Evolutionary conservation across 192 early-diverging fungal genomes (phyloP), one percentile per base, ranked within the genome.

Genomic region (Obelidium mucronatum): DNA sequence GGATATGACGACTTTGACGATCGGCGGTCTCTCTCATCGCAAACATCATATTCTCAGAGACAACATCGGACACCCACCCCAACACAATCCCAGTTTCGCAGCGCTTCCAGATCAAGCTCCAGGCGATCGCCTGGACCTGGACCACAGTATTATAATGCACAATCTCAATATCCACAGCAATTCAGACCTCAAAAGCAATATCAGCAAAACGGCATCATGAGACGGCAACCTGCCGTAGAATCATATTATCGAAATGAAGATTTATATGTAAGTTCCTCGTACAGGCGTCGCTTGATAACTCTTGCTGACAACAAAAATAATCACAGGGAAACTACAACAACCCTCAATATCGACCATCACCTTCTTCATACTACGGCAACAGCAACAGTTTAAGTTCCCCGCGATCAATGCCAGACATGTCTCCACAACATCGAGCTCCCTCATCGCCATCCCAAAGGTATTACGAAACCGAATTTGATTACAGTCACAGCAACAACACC

Each of bases 1-100:
- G 48, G 11, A 51, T 22, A 51, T 51, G 24, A 65, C 62, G 62
- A 65, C 2, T 65, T 22, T 65, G 62, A 65, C 26, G 62, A 65
- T n/a, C 6, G 62, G 15, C 31, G 62, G 8, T 65, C 62, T 19
- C 31, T 65, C 11, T 28, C 62, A 15, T 65, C 62, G 6, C 62
- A 65, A 40, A 33, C 17, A 31, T 61, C 59, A 28, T 8, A 61
- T 31, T n/a, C 11, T 51, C 15, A 4, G 15, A 31, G 59, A 17
- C n/a, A 15, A 3, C 15, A 31, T 61, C 59, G 59, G 2, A 31
- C 59, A 2, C 59, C 59, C 1, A 31, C 59, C 30, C 17, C 59
- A 22, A 61, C 59, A 61, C 15, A 22, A 13, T 26, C 30, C 33
- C 19, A 31, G 19, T 22, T 31, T 2, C 59, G 59, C 19, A 61